These are phyloP conservation scores for Aspergillus baeticus DNA, from an alignment of 495 filamentous ascomycete species.

Conservation along the genomic window DNA sequence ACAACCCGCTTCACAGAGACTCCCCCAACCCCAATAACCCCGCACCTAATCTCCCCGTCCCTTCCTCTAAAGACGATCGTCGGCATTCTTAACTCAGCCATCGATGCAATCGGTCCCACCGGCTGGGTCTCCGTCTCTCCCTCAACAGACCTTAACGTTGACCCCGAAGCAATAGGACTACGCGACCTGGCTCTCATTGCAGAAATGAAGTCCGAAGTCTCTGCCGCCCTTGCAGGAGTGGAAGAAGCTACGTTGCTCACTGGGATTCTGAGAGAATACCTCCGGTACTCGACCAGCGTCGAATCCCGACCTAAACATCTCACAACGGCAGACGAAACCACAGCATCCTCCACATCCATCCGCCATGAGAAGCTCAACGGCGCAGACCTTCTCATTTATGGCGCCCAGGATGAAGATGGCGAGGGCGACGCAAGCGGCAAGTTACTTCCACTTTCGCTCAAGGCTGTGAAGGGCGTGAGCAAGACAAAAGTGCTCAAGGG, in stretches of 20 bases:
- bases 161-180: conserved; percentile 43
- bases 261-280: conserved; percentile 66
- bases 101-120: conserved; percentile 80
- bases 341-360: conserved; percentile 24
- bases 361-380: conserved; percentile 45
- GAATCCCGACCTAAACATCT: conserved; percentile 4
- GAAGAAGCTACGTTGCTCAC: conserved; percentile 70
- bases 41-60: conserved; percentile 48
- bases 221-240: conserved; percentile 71
- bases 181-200: conserved; percentile 61
- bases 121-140: conserved; percentile 66
- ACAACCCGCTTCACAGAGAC: conserved; percentile 44
- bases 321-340: conserved; percentile 1
- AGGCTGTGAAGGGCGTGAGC: conserved; percentile 60
- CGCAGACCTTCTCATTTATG: conserved; percentile 41
- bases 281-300: conserved; percentile 60
- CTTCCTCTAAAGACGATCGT: conserved; percentile 55
- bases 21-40: conserved; percentile 45
- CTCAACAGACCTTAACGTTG: conserved; percentile 35
- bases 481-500: conserved; percentile 41
- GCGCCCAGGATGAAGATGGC: conserved; percentile 32
- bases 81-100: conserved; percentile 68
- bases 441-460: conserved; percentile 68
- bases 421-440: conserved; percentile 36
- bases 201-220: conserved; percentile 70